Evolutionary conservation across 345 rosid species (phyloP).

Genomic region (Garcia nutans): DNA sequence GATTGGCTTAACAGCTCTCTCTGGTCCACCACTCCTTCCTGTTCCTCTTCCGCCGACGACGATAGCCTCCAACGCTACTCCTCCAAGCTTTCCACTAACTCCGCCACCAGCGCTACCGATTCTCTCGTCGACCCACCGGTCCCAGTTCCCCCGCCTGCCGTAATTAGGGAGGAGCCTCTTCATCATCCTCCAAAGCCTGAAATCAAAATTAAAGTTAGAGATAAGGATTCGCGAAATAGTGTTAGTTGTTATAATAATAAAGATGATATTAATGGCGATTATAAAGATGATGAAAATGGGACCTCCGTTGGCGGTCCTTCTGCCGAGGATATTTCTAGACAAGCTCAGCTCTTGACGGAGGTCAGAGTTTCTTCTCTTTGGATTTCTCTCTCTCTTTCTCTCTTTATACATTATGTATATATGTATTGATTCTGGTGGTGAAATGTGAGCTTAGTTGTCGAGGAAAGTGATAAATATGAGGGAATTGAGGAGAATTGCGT

Average conservation of each 20-base stretch:
- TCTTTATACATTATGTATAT: neutral
- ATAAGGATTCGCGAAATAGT: slow-evolving; percentile 21
- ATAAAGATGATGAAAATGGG: slow-evolving; percentile 30
- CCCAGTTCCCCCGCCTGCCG: slow-evolving; percentile 44
- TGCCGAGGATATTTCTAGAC: slow-evolving; percentile 69
- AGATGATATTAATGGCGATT: neutral
- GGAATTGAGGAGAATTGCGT: slow-evolving; percentile 74
- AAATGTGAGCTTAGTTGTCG: slow-evolving; percentile 48
- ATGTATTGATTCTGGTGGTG: neutral
- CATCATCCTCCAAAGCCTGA: slow-evolving; percentile 43
- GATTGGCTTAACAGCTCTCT: slow-evolving; percentile 98
- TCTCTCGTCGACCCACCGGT: slow-evolving; percentile 31
- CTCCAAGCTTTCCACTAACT: slow-evolving; percentile 4
- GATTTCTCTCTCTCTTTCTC: neutral
- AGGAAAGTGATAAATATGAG: slow-evolving; percentile 75
- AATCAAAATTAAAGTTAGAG: slow-evolving; percentile 30
- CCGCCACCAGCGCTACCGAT: slow-evolving; percentile 10
- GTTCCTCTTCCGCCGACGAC: slow-evolving; percentile 30
- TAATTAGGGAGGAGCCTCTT: slow-evolving; percentile 30
- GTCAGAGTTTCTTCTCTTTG: slow-evolving; percentile 23
- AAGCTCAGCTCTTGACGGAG: slow-evolving; percentile 78
- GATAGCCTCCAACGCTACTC: slow-evolving; percentile 9
- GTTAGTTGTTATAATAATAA: slow-evolving; percentile 6
- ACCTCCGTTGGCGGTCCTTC: slow-evolving; percentile 34
- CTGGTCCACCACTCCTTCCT: slow-evolving; percentile 65